Conservation (phyloP, 225 moss, liverwort and hornwort species). For the Lunularia cruciata region DNA sequence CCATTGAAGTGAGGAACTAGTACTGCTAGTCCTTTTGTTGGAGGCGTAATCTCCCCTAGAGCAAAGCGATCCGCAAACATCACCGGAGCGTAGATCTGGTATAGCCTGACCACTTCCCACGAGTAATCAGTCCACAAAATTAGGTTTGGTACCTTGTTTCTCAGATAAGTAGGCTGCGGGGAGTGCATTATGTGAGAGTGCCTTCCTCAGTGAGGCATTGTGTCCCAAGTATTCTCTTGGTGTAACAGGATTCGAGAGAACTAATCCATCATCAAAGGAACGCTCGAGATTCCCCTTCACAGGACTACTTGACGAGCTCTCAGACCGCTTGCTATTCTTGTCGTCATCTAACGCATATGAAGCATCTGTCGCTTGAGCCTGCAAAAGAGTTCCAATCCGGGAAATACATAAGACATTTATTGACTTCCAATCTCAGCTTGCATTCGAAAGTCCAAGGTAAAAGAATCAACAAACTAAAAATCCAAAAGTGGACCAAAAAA, state of each 20-base stretch:
- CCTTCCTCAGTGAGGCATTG: conserved; percentile 37
- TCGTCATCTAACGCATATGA: conserved; percentile 42
- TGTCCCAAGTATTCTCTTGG: conserved; percentile 23
- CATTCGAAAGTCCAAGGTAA: background rate
- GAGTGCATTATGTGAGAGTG: conserved; percentile 47
- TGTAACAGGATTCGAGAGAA: conserved; percentile 31
- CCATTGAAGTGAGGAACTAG: no score
- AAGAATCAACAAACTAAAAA: background rate
- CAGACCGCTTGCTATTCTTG: conserved; percentile 43
- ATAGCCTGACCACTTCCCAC: no score
- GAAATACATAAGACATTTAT: background rate
- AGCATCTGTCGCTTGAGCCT: conserved; percentile 44
- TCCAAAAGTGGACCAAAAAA: background rate
- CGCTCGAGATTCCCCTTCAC: conserved; percentile 37
- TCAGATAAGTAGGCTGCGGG: conserved; percentile 44
- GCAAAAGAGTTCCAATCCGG: background rate
- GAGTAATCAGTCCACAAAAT: background rate
- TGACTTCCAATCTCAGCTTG: background rate
- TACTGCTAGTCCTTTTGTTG: no score
- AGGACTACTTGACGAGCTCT: conserved; percentile 44
- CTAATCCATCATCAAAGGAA: conserved; percentile 32
- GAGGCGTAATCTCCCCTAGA: no score
- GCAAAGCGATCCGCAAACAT: background rate
- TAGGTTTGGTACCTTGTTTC: conserved; percentile 29
- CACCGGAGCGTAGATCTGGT: no score